phyloP scores from a whole-genome alignment of 2,329 filamentous ascomycete species.

The Pseudogymnoascus sp. region DNA sequence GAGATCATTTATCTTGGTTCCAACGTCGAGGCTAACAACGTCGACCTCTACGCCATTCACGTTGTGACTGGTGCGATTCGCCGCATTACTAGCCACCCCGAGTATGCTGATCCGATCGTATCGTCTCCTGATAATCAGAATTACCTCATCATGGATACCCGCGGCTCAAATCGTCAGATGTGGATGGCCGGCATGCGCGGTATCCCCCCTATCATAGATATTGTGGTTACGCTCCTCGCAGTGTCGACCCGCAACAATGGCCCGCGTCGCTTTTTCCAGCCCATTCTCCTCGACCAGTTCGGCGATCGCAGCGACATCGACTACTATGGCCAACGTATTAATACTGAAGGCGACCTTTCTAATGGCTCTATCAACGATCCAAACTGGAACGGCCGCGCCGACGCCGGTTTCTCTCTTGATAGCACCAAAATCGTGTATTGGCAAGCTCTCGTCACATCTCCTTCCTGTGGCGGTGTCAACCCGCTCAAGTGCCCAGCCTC shows the following conservation, averaged over 20 bases:
- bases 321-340: conserved; percentile 39
- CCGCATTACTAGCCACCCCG: conserved; percentile 36
- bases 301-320: conserved; percentile 34
- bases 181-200: conserved; percentile 33
- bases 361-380: conserved; percentile 35
- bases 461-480: conserved; percentile 37
- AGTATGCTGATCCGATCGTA: conserved; percentile 35
- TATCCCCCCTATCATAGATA: conserved; percentile 36
- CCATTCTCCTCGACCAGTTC: conserved; percentile 35
- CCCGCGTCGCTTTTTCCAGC: conserved; percentile 38
- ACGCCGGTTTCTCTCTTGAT: conserved; percentile 36
- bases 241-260: conserved; percentile 41
- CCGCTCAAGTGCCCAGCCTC: conserved; percentile 35
- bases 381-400: conserved; percentile 41
- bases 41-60: conserved; percentile 36
- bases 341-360: conserved; percentile 30
- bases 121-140: conserved; percentile 36
- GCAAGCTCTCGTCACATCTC: conserved; percentile 32
- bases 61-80: conserved; percentile 33
- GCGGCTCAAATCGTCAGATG: conserved; percentile 35
- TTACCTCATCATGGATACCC: conserved; percentile 37
- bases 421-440: conserved; percentile 37
- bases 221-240: conserved; percentile 27
- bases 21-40: conserved; percentile 34
- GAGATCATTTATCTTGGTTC: conserved; percentile 35